A percentile compares a stretch with the other conserved stretches of the same genome.
Evolutionary conservation across 352 stramenopile genomes (phyloP).

Genomic region (Pythium phragmitis): DNA sequence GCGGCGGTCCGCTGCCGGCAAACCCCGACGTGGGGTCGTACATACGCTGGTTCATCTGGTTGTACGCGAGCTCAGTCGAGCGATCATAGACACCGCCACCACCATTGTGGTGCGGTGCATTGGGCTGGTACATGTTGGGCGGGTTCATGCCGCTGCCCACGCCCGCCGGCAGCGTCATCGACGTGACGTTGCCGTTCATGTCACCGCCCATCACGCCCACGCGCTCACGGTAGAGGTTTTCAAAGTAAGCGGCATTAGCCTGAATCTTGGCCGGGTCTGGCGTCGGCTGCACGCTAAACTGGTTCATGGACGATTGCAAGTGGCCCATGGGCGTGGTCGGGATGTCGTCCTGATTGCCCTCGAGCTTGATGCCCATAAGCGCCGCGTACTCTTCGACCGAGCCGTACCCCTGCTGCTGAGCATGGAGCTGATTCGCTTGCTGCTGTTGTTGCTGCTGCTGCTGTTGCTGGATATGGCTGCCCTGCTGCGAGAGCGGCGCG

Average conservation of each 20-base stretch:
- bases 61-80: slow-evolving; percentile 58
- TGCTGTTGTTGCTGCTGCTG: slow-evolving; percentile 23
- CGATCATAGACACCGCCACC: slow-evolving; percentile 45
- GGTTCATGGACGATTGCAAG: slow-evolving; percentile 27
- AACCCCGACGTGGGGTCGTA: slow-evolving; percentile 67
- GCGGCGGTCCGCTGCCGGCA: slow-evolving; percentile 23
- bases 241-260: slow-evolving; percentile 79
- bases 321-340: slow-evolving; percentile 30
- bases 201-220: slow-evolving; percentile 33
- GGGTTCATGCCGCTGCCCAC: slow-evolving; percentile 63
- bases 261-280: slow-evolving; percentile 71
- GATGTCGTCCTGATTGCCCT: slow-evolving; percentile 46
- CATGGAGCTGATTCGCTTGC: slow-evolving; percentile 19
- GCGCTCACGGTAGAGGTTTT: slow-evolving; percentile 71
- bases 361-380: slow-evolving; percentile 84
- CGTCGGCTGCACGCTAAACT: slow-evolving; percentile 37
- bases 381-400: slow-evolving; percentile 81
- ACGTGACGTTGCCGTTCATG: slow-evolving; percentile 31
- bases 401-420: slow-evolving; percentile 26
- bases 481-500: slow-evolving; percentile 21
- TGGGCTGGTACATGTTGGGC: slow-evolving; percentile 37
- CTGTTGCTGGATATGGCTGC: slow-evolving; percentile 23
- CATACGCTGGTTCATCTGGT: slow-evolving; percentile 59
- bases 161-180: slow-evolving; percentile 29
- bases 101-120: slow-evolving; percentile 23